Evolutionary conservation across 2,329 filamentous ascomycete species (phyloP).

Genomic region (Didymella arachidicola): DNA sequence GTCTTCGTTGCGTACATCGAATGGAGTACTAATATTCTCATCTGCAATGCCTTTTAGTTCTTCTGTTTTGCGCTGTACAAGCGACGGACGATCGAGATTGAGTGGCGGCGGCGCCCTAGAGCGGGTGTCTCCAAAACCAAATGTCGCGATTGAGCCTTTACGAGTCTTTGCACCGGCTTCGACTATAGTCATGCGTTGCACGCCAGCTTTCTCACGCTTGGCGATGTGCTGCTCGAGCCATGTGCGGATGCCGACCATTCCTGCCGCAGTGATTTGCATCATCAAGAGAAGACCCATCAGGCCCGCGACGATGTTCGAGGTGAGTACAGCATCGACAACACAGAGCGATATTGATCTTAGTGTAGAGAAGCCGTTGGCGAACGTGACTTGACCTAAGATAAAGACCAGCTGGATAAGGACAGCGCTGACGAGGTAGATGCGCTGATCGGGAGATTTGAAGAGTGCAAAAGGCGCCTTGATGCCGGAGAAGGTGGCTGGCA

Average conservation of each 20-base stretch:
- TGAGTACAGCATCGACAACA: constrained; percentile 38
- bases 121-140: constrained; percentile 32
- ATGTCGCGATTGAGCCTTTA: constrained; percentile 30
- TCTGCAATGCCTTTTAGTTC: constrained; percentile 34
- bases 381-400: constrained; percentile 31
- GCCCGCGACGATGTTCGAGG: constrained; percentile 25
- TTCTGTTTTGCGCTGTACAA: constrained; percentile 23
- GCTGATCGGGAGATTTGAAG: constrained; percentile 32
- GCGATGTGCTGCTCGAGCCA: constrained; percentile 42
- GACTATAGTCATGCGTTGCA: neutral
- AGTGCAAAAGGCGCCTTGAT: constrained; percentile 33
- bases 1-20: constrained; percentile 34
- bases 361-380: constrained; percentile 32
- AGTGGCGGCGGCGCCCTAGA: constrained; percentile 18
- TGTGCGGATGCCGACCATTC: constrained; percentile 30
- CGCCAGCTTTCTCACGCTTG: constrained; percentile 18
- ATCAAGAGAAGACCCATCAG: constrained; percentile 30
- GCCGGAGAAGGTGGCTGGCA: constrained; percentile 28
- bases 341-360: constrained; percentile 39
- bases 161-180: constrained; percentile 6
- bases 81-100: constrained; percentile 13
- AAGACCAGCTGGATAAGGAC: constrained; percentile 30
- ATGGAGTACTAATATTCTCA: constrained; percentile 31
- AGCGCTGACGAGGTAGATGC: constrained; percentile 35
- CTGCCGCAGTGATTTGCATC: constrained; percentile 33